A percentile compares a stretch with the other conserved stretches of the same genome.
phyloP scores from a whole-genome alignment of 1,284 basidiomycete species.

The Ustilago cynodontis region DNA sequence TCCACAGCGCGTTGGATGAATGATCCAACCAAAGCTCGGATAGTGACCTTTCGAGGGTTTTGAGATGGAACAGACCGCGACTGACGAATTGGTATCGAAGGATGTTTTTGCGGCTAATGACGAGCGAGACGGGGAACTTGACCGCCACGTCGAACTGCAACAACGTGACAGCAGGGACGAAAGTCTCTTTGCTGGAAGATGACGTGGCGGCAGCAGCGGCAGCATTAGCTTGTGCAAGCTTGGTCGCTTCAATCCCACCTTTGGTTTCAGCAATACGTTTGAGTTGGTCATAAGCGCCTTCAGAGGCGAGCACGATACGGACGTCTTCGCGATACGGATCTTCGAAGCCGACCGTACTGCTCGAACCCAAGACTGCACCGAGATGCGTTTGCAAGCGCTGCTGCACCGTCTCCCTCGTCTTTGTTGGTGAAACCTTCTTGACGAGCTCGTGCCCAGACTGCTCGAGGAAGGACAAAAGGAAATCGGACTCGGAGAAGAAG shows the following conservation, averaged over 20 bases:
- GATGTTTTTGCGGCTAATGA: slow-evolving; percentile 69
- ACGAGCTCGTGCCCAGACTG: slow-evolving; percentile 64
- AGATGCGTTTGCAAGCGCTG: slow-evolving; percentile 67
- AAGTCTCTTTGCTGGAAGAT: slow-evolving; percentile 70
- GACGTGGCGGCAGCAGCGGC: slow-evolving; percentile 37
- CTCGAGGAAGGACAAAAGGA: slow-evolving; percentile 67
- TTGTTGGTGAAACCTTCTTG: slow-evolving; percentile 63
- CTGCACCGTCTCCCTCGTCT: slow-evolving; percentile 72
- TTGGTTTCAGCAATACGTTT: slow-evolving; percentile 69
- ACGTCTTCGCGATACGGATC: slow-evolving; percentile 68
- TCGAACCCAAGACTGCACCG: slow-evolving; percentile 66
- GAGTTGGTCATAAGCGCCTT: slow-evolving; percentile 68
- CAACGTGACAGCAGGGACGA: slow-evolving; percentile 56
- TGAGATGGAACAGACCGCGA: slow-evolving; percentile 66
- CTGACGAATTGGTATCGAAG: slow-evolving; percentile 68
- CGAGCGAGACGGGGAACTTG: slow-evolving; percentile 68
- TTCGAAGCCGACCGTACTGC: slow-evolving; percentile 63
- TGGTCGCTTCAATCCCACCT: slow-evolving; percentile 67
- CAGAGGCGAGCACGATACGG: slow-evolving; percentile 63
- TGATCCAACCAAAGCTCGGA: slow-evolving; percentile 66
- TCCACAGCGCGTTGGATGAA: slow-evolving; percentile 49
- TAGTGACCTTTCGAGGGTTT: slow-evolving; percentile 63
- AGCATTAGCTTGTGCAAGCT: slow-evolving; percentile 58
- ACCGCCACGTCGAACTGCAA: slow-evolving; percentile 67
- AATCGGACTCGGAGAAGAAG: slow-evolving; percentile 66